Evolutionary conservation across 1,284 basidiomycete genomes (phyloP).

Genomic region (Cryptococcus deneoformans): DNA sequence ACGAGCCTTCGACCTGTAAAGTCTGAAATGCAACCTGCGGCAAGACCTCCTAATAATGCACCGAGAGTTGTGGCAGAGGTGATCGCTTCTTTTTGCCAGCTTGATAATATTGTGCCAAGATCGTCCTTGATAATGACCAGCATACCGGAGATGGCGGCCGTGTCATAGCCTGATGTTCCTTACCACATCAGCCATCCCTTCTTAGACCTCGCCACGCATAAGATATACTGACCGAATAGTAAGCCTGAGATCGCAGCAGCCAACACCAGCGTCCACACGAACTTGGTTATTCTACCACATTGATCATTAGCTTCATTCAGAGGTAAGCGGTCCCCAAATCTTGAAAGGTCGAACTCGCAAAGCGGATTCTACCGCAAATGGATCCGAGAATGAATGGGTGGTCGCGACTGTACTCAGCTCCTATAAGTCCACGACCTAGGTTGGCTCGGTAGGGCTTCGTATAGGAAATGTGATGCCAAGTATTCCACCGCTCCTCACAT

Average conservation of each 20-base stretch:
- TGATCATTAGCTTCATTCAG: not conserved
- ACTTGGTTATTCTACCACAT: constrained; percentile 23
- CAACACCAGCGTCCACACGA: constrained; percentile 34
- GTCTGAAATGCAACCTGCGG: constrained; percentile 67
- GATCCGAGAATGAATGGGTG: too few relatives aligned
- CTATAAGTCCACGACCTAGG: too few relatives aligned
- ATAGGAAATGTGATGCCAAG: too few relatives aligned
- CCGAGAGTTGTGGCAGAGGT: constrained; percentile 77
- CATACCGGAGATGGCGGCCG: constrained; percentile 66
- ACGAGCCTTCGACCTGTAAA: constrained; percentile 67
- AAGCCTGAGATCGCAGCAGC: constrained; percentile 62
- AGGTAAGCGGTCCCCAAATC: too few relatives aligned
- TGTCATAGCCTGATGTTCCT: constrained; percentile 64
- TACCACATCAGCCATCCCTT: not conserved
- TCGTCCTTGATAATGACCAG: constrained; percentile 66
- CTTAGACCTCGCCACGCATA: not conserved
- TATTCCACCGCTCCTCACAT: too few relatives aligned
- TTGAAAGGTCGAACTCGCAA: too few relatives aligned
- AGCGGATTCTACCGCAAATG: too few relatives aligned
- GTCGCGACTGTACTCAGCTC: too few relatives aligned
- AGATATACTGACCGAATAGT: constrained; percentile 61
- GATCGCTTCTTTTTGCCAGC: constrained; percentile 74
- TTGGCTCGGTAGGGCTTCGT: too few relatives aligned
- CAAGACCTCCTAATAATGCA: constrained; percentile 69
- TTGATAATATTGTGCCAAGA: constrained; percentile 60